Conservation (phyloP, 148 eudicot species). For the Pouteria glomerata region DNA sequence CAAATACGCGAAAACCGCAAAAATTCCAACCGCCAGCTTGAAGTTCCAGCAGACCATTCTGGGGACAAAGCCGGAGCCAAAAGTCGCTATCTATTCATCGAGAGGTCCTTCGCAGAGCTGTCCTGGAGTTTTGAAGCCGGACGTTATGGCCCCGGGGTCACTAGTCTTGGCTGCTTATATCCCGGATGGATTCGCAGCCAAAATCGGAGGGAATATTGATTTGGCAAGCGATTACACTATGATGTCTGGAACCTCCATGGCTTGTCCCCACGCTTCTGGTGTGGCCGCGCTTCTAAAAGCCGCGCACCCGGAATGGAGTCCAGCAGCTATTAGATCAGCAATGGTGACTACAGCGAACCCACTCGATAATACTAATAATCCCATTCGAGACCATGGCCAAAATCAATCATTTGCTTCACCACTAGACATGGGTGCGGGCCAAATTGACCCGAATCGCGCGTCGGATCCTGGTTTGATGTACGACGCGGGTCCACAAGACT, state of each 20-base stretch:
- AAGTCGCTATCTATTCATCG: slow-evolving; percentile 22
- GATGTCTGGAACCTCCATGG: slow-evolving; percentile 35
- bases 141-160: slow-evolving; percentile 33
- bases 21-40: slow-evolving; percentile 10
- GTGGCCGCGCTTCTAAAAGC: slow-evolving; percentile 29
- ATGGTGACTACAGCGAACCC: slow-evolving; percentile 31
- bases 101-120: slow-evolving; percentile 29
- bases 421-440: slow-evolving; percentile 31
- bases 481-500: slow-evolving; percentile 25
- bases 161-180: slow-evolving; percentile 25
- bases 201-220: neutral
- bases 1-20: slow-evolving; percentile 6
- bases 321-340: slow-evolving; percentile 30
- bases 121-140: slow-evolving; percentile 31
- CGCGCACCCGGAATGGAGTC: slow-evolving; percentile 29
- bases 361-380: slow-evolving; percentile 12
- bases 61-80: slow-evolving; percentile 21
- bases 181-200: neutral
- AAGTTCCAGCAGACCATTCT: slow-evolving; percentile 31
- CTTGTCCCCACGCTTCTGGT: slow-evolving; percentile 34
- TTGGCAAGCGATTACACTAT: slow-evolving; percentile 12
- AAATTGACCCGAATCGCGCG: slow-evolving; percentile 23
- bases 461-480: slow-evolving; percentile 29
- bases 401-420: slow-evolving; percentile 10
- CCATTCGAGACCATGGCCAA: slow-evolving; percentile 9